These are phyloP conservation scores for Strobilomyces dryophilus DNA, from an alignment of 768 basidiomycete genomes.

Conservation along the genomic window DNA sequence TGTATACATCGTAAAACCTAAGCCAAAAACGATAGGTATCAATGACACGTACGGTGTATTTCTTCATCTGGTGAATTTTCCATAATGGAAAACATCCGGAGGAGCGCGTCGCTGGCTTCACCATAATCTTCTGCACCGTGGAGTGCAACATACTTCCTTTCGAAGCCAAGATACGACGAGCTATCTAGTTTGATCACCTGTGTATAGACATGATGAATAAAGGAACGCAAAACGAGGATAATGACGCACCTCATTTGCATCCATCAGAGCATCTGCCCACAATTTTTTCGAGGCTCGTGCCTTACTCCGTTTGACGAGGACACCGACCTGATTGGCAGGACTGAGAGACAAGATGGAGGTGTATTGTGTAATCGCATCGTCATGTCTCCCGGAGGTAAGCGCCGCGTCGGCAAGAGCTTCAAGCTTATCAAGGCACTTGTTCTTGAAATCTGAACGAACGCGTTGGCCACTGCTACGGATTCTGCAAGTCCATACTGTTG, in stretches of 20 bases:
- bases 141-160: background rate
- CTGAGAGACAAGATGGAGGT: constrained; percentile 3
- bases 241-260: no score
- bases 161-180: background rate
- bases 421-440: background rate
- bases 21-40: background rate
- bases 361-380: constrained; percentile 2
- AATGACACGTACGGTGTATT: background rate
- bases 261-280: no score
- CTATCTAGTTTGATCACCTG: background rate
- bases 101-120: no score
- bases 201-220: no score
- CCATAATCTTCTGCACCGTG: background rate
- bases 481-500: background rate
- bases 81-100: no score
- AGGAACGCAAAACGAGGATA: no score
- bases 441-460: background rate
- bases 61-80: no score
- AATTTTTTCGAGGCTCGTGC: no score
- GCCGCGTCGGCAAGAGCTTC: background rate
- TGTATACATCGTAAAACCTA: no score
- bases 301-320: no score
- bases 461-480: background rate
- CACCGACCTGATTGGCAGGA: background rate
- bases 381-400: background rate